Evolutionary conservation across 768 basidiomycete genomes (phyloP), one percentile per base, ranked within the genome.

Genomic region (Russula brevipes): DNA sequence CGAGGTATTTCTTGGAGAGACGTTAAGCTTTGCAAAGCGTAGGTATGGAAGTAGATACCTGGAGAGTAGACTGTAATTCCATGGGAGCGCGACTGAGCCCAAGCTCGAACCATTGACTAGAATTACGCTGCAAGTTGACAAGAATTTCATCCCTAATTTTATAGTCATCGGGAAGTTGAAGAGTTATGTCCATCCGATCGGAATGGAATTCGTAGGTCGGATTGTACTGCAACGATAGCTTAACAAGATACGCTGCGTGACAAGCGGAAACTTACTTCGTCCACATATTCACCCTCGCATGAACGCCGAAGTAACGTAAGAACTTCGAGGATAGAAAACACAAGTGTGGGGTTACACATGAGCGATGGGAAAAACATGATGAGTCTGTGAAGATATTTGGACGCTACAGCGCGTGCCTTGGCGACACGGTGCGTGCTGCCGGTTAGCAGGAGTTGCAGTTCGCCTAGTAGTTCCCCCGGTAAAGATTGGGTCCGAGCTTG

Each of bases 281-380:
- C 93, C 4, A 83, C 76, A 68, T 85, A 93, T 76, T 97, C 93
- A 64, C 93, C 89, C 73, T 98, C 92, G 70, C 91, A 93, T 0
- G 93, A 86, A 53, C 86, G 82, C 63, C 94, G 85, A 66, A 98
- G 77, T 9, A 98, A 79, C 0, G 97, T 98, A 63, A 99, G 79
- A 50, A 92, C 87, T 70, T 99, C 96, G 44, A 98, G 79, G 53
- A 98, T 88, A 44, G 91, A 85, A 67, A 88, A 94, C 6, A 98
- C 89, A 12, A 98, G 81, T 10, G 86, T 80, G 4, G 87, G 83
- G 69, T 95, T 89, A 74, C 96, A 98, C 84, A 97, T 89, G 54
- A 99, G 78, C 14, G 94, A 94, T 2, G 97, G 94, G 75, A 98
- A 98, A 1, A 89, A 91, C 8, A 86, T 88, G 66, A 98, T 87